Evolutionary conservation across 768 basidiomycete genomes (phyloP), one percentile per base, ranked within the genome.

Genomic region (Tylopilus vinaceipallidus): DNA sequence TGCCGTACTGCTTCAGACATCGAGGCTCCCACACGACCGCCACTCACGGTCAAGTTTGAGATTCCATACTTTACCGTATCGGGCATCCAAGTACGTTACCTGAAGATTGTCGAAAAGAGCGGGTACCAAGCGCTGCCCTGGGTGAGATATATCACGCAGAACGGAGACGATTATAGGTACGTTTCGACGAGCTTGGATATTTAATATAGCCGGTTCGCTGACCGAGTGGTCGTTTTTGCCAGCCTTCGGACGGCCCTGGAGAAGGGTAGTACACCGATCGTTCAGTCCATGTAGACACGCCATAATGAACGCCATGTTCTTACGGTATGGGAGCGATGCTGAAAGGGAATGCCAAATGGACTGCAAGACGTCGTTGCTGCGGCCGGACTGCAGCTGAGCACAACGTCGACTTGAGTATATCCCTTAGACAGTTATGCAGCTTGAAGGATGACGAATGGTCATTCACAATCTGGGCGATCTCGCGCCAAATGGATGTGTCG

Each of bases 31-130:
- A 91, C 92, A 62, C 87, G 92, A 19, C 86, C 94, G 10, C 97
- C 97, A 1, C 97, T 98, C 55, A 91, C 91, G 0, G 95, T 98
- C 66, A 94, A 92, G 70, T 99, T 94, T 55, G 95, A 98, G 73
- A 98, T 99, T 35, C 95, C 97, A 0, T 98, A 98, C 72, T 98
- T 98, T 67, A 98, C 95, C 0, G 93, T 97, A 5, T 95, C 93
- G 0, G 95, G 95, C 4, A 94, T 98, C 50, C 95, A 98, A 70
- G 97, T 99, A 13, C 83, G 97, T 44, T 98, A 98, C 69, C 79
- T 99, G 55, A 98, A 98, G 71, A 93, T 99, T 45, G 94, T 98
- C 0, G 97, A 99, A 72, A 98, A 98, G 78, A 92, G 90, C 53
- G 97, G 94, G 17, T 98, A 99, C 68, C 92, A 95, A 68, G 91